These are phyloP conservation scores for Cairneyella variabilis DNA, from an alignment of 495 filamentous ascomycete species.

Conservation along the genomic window DNA sequence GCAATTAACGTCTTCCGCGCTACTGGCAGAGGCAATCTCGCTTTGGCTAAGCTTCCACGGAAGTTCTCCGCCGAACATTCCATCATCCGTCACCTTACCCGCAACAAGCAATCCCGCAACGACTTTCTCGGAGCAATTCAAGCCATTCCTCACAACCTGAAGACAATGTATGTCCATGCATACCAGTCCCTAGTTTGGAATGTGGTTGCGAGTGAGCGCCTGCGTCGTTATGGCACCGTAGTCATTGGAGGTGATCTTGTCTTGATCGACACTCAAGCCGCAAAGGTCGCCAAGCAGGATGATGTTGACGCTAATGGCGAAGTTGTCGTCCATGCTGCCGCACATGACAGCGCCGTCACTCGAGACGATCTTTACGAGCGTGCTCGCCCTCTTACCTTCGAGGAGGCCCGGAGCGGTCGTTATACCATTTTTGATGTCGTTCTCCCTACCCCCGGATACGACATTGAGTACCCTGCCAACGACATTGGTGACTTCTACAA, in stretches of 20 bases:
- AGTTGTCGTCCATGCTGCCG: conserved; percentile 55
- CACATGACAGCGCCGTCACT: conserved; percentile 48
- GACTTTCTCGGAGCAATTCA: conserved; percentile 80
- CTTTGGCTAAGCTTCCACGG: conserved; percentile 66
- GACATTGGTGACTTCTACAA: conserved; percentile 76
- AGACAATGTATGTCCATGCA: conserved; percentile 93
- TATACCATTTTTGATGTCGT: conserved; percentile 88
- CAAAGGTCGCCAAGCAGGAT: conserved; percentile 35
- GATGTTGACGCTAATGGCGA: conserved; percentile 64
- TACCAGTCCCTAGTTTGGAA: conserved; percentile 97
- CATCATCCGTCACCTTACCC: conserved; percentile 70
- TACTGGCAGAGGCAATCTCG: conserved; percentile 47
- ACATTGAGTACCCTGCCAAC: conserved; percentile 82
- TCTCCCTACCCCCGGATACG: conserved; percentile 89
- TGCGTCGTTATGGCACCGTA: conserved; percentile 61
- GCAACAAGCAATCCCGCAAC: conserved; percentile 28
- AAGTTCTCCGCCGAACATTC: conserved; percentile 75
- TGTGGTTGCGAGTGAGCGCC: conserved; percentile 70
- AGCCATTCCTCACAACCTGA: conserved; percentile 70
- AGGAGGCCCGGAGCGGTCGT: conserved; percentile 74
- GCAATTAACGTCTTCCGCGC: conserved; percentile 69
- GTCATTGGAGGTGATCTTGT: conserved; percentile 88
- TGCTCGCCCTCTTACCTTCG: conserved; percentile 68
- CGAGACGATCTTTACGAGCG: conserved; percentile 63
- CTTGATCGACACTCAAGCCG: conserved; percentile 54